Base-by-base conservation (phyloP, 2,329 filamentous ascomycete species). In the Neonectria magnoliae region DNA sequence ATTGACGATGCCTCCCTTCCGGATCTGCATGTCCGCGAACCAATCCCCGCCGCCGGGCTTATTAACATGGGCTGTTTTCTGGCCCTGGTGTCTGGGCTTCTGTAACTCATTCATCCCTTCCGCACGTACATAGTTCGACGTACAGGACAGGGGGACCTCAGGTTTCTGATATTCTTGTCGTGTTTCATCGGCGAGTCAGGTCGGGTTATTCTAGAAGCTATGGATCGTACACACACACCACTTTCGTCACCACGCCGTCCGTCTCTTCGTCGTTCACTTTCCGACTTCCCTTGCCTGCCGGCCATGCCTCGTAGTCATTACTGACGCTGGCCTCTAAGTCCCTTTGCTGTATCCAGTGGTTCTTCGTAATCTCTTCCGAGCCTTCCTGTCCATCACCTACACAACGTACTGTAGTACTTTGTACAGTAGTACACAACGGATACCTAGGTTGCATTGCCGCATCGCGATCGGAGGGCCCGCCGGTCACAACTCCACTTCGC, bases 161-260 rank as follows among this genome's bases (percentile, higher is more conserved):
- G 27, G 48, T 51, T 51, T 47, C 57, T 44, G 20, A 48, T 59
- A 52, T 66, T 58, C 47, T 45, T 20, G 48, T 62, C 51, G 53
- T 62, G 64, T 66, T 67, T 63, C 62, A 63, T 62, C 59, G 45
- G 56, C 53, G 45, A 60, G 63, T 66, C 52, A 60, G 65, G 42
- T 62, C 61, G 57, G 65, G 67, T 59, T 63, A 45, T 71, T 73
- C 69, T 68, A 68, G 65, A 73, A 72, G 51, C 51, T 22, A 51
- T 60, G 42, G 29, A 57, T 27, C 64, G 31, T 31, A 31, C 60
- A 59, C 56, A 31, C 60, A 59, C 61, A 60, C 61, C 61, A 64
- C 61, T 55, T 63, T 54, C 44, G 18, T 44, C 47, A 62, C 54
- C 58, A 55, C 22, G 25, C 48, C 47, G 20, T 47, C 14, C 22